Base-by-base conservation (phyloP, 257 asterid species). In the Petrea volubilis region DNA sequence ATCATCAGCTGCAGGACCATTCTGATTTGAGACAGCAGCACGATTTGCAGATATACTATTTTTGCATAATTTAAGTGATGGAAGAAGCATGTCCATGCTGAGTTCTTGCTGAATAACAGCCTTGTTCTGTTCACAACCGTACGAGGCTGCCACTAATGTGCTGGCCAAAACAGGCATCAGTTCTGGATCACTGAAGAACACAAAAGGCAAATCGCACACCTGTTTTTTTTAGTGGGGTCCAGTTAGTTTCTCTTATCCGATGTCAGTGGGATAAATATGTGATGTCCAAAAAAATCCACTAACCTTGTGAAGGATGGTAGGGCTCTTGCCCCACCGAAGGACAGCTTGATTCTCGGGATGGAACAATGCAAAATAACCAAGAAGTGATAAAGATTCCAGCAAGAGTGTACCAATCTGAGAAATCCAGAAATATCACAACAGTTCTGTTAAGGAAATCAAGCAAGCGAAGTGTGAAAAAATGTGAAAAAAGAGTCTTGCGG, bases 301-400 rank as follows among this genome's bases (percentile, higher is more conserved):
- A 64, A 91, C 99, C 96, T 94, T 94, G 83, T 94, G 99, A 77
- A 94, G 99, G 82, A 94, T 94, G 38, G 99, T 89, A 51, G 97
- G 99, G 80, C 96, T 87, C 89, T 94, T 94, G 80, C 99, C 99
- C 99, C 99, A 94, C 56, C 93, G 96, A 66, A 94, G 96, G 38
- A 94, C 99, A 28, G 95, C 97, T 84, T 94, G 99, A 70, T 94
- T 94, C 80, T 86, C 96, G 2, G 82, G 82, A 70, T 94, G 99
- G 81, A 94, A 91, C 66, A 91, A 72, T 13, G 99, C 82, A 64
- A 94, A 94, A 80, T 89, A 91, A 74, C 99, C 96, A 59, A 94
- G 97, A 69, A 94, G 93, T 8, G 91, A 86, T 79, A 88, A 58
- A 55, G 97, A 85, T 80, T 94, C 99, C 55, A 94, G 83, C 87